phyloP scores from a whole-genome alignment of 345 rosid genomes.

The Arabis hirsuta region DNA sequence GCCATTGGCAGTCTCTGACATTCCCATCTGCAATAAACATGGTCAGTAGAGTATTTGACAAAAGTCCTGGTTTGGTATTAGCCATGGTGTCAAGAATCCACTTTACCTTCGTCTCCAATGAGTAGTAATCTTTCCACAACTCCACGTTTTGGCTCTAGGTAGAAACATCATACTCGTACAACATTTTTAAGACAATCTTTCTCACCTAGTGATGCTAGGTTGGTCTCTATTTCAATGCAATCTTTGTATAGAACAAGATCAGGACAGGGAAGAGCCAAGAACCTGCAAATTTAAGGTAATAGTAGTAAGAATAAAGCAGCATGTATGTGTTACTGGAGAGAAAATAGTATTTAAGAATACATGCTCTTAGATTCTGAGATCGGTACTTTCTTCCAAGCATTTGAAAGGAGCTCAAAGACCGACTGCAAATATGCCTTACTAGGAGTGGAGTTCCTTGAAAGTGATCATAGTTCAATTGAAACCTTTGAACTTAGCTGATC shows the following conservation, averaged over 20 bases:
- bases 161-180: slow-evolving; percentile 80
- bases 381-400: slow-evolving; percentile 54
- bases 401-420: slow-evolving; percentile 56
- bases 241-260: slow-evolving; percentile 62
- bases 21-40: slow-evolving; percentile 68
- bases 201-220: slow-evolving; percentile 60
- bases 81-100: slow-evolving; percentile 7
- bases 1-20: slow-evolving; percentile 76
- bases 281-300: slow-evolving; percentile 52
- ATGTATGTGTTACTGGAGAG: background rate
- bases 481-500: slow-evolving; percentile 64
- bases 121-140: slow-evolving; percentile 76
- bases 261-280: slow-evolving; percentile 77
- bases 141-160: slow-evolving; percentile 60
- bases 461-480: slow-evolving; percentile 57
- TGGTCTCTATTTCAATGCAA: slow-evolving; percentile 83
- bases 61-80: background rate
- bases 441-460: slow-evolving; percentile 44
- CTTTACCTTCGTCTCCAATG: slow-evolving; percentile 74
- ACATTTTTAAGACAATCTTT: slow-evolving; percentile 60
- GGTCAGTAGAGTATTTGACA: slow-evolving; percentile 8
- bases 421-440: slow-evolving; percentile 56
- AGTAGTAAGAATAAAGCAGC: slow-evolving; percentile 14
- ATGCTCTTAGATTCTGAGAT: slow-evolving; percentile 69
- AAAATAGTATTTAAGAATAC: slow-evolving; percentile 56